phyloP scores from a whole-genome alignment of 352 stramenopile genomes.

The Phytopythium oedochilum region DNA sequence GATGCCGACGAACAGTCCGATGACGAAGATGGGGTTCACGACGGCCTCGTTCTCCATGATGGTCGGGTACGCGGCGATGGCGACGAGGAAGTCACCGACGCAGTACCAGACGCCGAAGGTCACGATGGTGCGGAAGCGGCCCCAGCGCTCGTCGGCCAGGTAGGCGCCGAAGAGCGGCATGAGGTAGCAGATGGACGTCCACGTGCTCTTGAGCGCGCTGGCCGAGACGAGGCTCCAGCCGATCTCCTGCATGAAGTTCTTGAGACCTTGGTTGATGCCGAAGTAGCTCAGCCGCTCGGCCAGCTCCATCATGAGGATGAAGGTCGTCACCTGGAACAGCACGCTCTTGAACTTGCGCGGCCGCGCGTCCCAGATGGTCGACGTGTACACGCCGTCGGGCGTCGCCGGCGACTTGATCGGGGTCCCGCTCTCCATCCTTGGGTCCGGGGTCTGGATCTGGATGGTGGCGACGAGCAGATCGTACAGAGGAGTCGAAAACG shows the following conservation, averaged over 20 bases:
- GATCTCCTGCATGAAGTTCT: conserved; percentile 56
- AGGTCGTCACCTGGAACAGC: conserved; percentile 46
- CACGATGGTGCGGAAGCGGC: conserved; percentile 52
- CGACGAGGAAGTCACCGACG: conserved; percentile 55
- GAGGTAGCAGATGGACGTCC: conserved; percentile 56
- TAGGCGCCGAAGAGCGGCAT: conserved; percentile 48
- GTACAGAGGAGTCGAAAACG: neutral
- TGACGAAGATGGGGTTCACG: conserved; percentile 51
- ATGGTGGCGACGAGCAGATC: too few species aligned
- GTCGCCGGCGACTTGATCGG: conserved; percentile 16
- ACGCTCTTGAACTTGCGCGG: conserved; percentile 51
- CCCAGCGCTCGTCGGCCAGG: conserved; percentile 56
- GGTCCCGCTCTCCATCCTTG: conserved; percentile 7
- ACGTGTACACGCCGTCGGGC: conserved; percentile 10
- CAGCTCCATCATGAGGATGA: conserved; percentile 64
- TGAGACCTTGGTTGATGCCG: conserved; percentile 48
- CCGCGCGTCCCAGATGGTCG: conserved; percentile 31
- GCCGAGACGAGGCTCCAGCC: conserved; percentile 44
- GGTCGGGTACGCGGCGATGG: conserved; percentile 42
- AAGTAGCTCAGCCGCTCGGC: conserved; percentile 57
- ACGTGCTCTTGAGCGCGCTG: conserved; percentile 50
- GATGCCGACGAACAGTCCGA: conserved; percentile 48
- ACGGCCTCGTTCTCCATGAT: conserved; percentile 33
- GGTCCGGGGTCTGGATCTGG: too few species aligned
- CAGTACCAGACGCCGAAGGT: conserved; percentile 62